phyloP scores from a whole-genome alignment of 148 eudicot species.

The Simmondsia chinensis region DNA sequence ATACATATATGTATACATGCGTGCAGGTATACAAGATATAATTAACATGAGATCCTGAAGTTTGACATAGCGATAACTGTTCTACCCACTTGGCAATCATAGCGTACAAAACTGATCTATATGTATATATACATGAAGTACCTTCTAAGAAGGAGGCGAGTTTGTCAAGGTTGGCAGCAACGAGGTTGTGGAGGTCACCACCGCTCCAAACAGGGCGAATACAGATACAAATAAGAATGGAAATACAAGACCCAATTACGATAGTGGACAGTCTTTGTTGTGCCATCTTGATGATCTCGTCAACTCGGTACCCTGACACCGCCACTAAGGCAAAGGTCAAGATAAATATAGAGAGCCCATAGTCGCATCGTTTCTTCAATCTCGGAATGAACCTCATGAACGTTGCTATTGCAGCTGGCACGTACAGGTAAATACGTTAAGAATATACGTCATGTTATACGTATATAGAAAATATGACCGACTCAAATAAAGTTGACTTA shows the following conservation, averaged over 20 bases:
- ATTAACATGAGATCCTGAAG: too few relatives aligned
- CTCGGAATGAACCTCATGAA: too few relatives aligned
- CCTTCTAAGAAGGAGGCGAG: constrained; percentile 8
- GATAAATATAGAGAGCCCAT: too few relatives aligned
- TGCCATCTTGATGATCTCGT: constrained; percentile 4
- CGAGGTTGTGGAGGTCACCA: constrained; percentile 9
- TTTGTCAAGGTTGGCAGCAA: constrained; percentile 4
- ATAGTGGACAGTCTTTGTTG: constrained; percentile 8
- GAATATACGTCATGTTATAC: neutral
- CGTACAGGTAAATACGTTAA: too few relatives aligned
- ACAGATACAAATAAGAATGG: constrained; percentile 1
- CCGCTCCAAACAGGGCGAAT: constrained; percentile 11
- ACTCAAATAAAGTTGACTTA: constrained; percentile 1
- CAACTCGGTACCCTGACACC: constrained; percentile 3
- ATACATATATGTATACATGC: too few relatives aligned
- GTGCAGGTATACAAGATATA: too few relatives aligned
- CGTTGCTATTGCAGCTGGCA: too few relatives aligned
- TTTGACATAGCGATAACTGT: too few relatives aligned
- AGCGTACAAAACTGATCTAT: too few relatives aligned
- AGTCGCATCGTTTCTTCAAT: too few relatives aligned
- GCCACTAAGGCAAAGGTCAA: constrained; percentile 8
- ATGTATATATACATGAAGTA: neutral
- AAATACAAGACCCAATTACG: neutral
- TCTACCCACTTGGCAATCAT: too few relatives aligned
- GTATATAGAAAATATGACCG: neutral